Conservation (phyloP, 257 asterid species). For the Rauvolfia tetraphylla region DNA sequence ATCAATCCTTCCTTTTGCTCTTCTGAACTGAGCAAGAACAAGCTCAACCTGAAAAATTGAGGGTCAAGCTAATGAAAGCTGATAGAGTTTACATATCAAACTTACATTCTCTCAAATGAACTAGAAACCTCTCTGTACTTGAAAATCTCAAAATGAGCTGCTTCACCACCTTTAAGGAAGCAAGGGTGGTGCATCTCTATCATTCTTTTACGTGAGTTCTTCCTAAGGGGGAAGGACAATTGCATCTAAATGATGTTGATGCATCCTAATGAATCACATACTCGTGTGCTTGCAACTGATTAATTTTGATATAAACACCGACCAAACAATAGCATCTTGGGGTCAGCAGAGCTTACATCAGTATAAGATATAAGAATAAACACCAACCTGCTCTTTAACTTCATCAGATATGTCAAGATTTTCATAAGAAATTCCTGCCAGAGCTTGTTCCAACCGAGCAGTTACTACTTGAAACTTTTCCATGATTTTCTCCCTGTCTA, state of each 20-base stretch:
- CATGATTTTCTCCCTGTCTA: conserved; percentile 81
- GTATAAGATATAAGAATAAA: neutral
- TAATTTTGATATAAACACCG: neutral
- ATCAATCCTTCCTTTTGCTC: conserved; percentile 93
- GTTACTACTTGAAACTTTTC: conserved; percentile 73
- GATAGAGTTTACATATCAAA: neutral
- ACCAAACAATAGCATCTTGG: neutral
- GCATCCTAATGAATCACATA: neutral
- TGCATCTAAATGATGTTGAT: neutral
- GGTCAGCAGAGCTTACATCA: neutral
- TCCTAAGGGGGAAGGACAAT: neutral
- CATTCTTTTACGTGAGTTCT: neutral
- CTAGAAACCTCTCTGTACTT: neutral
- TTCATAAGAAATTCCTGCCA: conserved; percentile 68
- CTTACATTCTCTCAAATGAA: neutral
- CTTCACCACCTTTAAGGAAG: neutral
- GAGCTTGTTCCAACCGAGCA: conserved; percentile 73
- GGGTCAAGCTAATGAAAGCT: neutral
- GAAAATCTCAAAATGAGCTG: neutral
- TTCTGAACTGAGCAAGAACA: conserved; percentile 90
- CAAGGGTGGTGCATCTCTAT: neutral
- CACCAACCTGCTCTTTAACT: conserved; percentile 87
- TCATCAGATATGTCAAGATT: conserved; percentile 91
- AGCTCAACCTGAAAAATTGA: conserved; percentile 73
- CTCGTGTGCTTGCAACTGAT: neutral